Evolutionary conservation across 306 rosid species (phyloP), one percentile per base, ranked within the genome.

Genomic region (Sphenostylis stenocarpa): DNA sequence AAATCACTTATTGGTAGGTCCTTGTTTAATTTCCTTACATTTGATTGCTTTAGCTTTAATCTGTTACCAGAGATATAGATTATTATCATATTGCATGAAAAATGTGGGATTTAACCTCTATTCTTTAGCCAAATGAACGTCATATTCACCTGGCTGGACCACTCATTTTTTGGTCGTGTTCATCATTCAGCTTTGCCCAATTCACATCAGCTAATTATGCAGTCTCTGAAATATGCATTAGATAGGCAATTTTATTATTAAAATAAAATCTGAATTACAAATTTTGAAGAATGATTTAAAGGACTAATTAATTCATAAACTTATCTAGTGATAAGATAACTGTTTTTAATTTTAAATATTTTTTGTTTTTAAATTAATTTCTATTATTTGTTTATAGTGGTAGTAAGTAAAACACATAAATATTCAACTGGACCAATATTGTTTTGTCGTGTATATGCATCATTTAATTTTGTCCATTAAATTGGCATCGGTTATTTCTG

Each of bases 21-120:
- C n/a, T 28, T 52, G 55, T 36, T 13, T 20, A 19, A 51, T 51
- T 31, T 68, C 14, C 17, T 28, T 20, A 23, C 1, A 6, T 51
- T 67, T 26, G 8, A 33, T 78, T 78, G 76, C 77, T 69, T 78
- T 49, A 58, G 58, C 72, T 48, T 61, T 44, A 79, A 70, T 70
- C 31, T 78, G 56, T 24, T 70, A 31, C 52, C 71, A 31, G 33
- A 68, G 70, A 19, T 56, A 55, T 77, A n/a, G n/a, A n/a, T 19
- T 26, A 24, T 76, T 38, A 36, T 76, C 73, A 63, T 48, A 65
- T 65, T 16, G 77, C 62, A 70, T 78, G 77, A 33, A 58, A 78
- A 70, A 70, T 78, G 45, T 78, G 77, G 33, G 39, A 45, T 16
- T 49, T 49, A n/a, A 61, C 21, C 53, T 65, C 53, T 51, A 34